These are phyloP conservation scores for Senna tora DNA, from an alignment of 306 rosid species.

Conservation along the genomic window DNA sequence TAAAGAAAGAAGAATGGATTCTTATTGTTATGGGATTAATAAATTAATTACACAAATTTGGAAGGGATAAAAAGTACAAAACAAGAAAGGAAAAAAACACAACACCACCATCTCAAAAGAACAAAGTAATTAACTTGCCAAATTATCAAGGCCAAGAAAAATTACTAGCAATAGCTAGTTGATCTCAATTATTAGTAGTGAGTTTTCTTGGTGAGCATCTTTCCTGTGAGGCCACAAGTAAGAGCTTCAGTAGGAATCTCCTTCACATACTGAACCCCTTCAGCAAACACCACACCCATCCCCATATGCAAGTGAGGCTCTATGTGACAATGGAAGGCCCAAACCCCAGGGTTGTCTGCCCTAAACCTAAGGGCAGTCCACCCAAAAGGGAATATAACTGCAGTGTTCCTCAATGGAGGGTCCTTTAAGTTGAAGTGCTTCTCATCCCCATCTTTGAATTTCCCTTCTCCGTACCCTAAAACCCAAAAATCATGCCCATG, in stretches of 20 bases:
- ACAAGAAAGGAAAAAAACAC: background rate
- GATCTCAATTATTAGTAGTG: slow-evolving; percentile 20
- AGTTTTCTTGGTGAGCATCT: background rate
- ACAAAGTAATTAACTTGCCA: background rate
- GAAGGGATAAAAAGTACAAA: background rate
- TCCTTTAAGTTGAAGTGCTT: slow-evolving; percentile 56
- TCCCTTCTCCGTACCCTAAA: slow-evolving; percentile 83
- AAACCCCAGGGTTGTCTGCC: slow-evolving; percentile 87
- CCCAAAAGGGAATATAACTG: slow-evolving; percentile 68
- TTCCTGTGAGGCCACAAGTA: slow-evolving; percentile 59
- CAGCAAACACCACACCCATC: slow-evolving; percentile 80
- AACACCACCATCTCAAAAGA: background rate
- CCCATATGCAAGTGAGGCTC: slow-evolving; percentile 96
- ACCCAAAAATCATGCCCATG: slow-evolving; percentile 97
- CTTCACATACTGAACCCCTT: slow-evolving; percentile 48
- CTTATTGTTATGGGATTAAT: background rate
- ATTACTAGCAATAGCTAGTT: background rate
- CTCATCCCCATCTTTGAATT: slow-evolving; percentile 46
- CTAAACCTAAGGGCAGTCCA: slow-evolving; percentile 81
- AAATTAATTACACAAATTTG: background rate
- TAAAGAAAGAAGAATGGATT: too few species aligned
- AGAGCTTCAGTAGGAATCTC: slow-evolving; percentile 53
- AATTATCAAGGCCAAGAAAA: background rate
- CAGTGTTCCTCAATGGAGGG: slow-evolving; percentile 76
- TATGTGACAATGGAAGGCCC: slow-evolving; percentile 94